Percentiles rank a stretch among this genome's conserved stretches.
phyloP scores from a whole-genome alignment of 257 asterid genomes.

The Prunella vulgaris region DNA sequence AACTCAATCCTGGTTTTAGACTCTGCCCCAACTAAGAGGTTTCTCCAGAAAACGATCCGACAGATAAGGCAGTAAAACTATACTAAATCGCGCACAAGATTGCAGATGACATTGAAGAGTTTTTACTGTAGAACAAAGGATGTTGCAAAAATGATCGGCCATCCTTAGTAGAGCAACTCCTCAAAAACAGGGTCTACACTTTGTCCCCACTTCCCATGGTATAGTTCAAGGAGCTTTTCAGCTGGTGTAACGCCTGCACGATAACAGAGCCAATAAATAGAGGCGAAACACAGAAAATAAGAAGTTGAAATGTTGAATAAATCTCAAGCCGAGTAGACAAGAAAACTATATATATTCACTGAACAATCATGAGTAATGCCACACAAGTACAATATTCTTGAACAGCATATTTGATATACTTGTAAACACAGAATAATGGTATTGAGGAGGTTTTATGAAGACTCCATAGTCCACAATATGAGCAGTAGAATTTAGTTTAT shows the following conservation, averaged over 20 bases:
- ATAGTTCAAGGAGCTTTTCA: constrained; percentile 78
- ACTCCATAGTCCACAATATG: not conserved
- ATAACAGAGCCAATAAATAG: not conserved
- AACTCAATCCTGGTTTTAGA: not conserved
- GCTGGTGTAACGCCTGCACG: constrained; percentile 84
- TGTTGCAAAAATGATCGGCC: not conserved
- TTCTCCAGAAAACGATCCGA: constrained; percentile 4
- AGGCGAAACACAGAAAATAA: too few species aligned
- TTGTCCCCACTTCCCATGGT: constrained; percentile 90
- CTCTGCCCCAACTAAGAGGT: not conserved
- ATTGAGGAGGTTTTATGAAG: not conserved
- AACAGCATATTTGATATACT: not conserved
- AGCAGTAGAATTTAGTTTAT: not conserved
- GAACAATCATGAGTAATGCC: not conserved
- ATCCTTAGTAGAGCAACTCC: constrained; percentile 71
- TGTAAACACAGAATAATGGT: not conserved
- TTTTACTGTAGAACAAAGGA: not conserved
- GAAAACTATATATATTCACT: not conserved
- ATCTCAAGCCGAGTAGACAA: not conserved
- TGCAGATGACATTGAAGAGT: not conserved
- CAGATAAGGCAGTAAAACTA: not conserved
- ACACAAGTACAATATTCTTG: not conserved
- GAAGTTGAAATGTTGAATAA: not conserved
- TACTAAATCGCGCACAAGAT: not conserved
- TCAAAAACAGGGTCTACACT: constrained; percentile 80